Conservation (phyloP, 768 basidiomycete genomes). For the Polyporus arcularius region DNA sequence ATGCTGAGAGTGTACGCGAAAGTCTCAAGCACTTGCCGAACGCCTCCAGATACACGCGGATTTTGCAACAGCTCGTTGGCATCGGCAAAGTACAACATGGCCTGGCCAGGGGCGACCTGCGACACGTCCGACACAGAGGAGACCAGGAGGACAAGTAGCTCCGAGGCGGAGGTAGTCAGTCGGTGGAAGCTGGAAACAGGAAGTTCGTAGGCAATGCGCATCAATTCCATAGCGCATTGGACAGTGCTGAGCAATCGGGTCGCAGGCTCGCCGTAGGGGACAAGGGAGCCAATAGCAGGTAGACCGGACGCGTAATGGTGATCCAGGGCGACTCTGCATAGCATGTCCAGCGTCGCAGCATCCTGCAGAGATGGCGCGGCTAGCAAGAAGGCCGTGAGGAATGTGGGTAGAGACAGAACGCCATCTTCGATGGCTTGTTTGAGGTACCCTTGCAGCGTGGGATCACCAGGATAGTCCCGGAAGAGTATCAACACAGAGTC, state of each 20-base stretch:
- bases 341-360: slow-evolving; percentile 65
- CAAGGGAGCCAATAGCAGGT: slow-evolving; percentile 54
- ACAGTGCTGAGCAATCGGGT: slow-evolving; percentile 52
- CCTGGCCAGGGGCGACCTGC: slow-evolving; percentile 62
- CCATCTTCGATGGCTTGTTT: slow-evolving; percentile 57
- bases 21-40: slow-evolving; percentile 59
- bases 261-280: slow-evolving; percentile 51
- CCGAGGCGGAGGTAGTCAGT: slow-evolving; percentile 58
- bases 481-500: slow-evolving; percentile 72
- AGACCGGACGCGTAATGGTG: slow-evolving; percentile 60
- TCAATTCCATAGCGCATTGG: slow-evolving; percentile 60
- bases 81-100: slow-evolving; percentile 48
- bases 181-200: slow-evolving; percentile 56
- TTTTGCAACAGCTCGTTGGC: slow-evolving; percentile 56
- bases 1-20: slow-evolving; percentile 61
- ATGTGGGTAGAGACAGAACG: slow-evolving; percentile 57
- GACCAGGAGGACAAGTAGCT: slow-evolving; percentile 62
- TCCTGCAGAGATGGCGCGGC: slow-evolving; percentile 68
- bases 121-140: slow-evolving; percentile 62
- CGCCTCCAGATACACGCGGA: slow-evolving; percentile 50
- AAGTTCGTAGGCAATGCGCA: slow-evolving; percentile 57
- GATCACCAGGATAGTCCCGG: slow-evolving; percentile 69
- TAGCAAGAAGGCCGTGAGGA: slow-evolving; percentile 66
- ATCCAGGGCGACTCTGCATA: slow-evolving; percentile 67
- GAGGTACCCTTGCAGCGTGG: slow-evolving; percentile 66